Base-by-base conservation (phyloP, 2,329 filamentous ascomycete species). In the Cytospora schulzeri region DNA sequence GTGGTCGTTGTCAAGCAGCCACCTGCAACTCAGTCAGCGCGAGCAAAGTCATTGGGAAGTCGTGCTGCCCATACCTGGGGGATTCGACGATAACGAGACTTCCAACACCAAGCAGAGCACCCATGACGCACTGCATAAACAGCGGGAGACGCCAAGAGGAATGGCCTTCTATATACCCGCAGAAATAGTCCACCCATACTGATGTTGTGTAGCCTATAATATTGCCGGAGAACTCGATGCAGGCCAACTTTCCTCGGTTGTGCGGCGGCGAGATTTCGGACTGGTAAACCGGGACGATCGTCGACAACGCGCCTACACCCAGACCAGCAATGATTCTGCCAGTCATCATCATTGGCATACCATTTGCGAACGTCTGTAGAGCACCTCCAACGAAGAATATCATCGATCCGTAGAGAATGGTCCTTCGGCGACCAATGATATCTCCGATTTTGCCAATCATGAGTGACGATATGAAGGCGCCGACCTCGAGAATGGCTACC, bases 161-260 rank as follows among this genome's bases (percentile, higher is more conserved):
- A 75, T 98, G 82, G 71, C 83, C 91, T 67, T 92, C 78, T 73
- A 99, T 98, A 74, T 84, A 97, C 64, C 91, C 95, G 78, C 93
- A 97, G 72, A 95, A 94, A 78, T 98, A 99, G 77, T 99, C 95
- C 31, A 98, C 94, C 95, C 95, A 99, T 26, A 98, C 94, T 71
- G 94, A 98, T 60, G 92, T 93, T 62, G 94, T 90, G 75, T 99
- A 99, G 35, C 95, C 95, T 67, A 92, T 89, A 68, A 99, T 96
- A 77, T 99, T 99, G 61, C 95, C 95, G 0, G 94, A 94, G 74
- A 98, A 99, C 76, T 99, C 95, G 70, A 99, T 98, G 76, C 95
- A 98, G 28, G 94, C 95, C 67, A 99, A 84, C 78, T 95, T 96
- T 68, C 95, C 95, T 72, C 95, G 86, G 77, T 97, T 98, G 74